Percentiles rank a stretch among this genome's conserved stretches.
Conservation (phyloP, 2,329 filamentous ascomycete genomes). For the Blastomyces emzantsi region DNA sequence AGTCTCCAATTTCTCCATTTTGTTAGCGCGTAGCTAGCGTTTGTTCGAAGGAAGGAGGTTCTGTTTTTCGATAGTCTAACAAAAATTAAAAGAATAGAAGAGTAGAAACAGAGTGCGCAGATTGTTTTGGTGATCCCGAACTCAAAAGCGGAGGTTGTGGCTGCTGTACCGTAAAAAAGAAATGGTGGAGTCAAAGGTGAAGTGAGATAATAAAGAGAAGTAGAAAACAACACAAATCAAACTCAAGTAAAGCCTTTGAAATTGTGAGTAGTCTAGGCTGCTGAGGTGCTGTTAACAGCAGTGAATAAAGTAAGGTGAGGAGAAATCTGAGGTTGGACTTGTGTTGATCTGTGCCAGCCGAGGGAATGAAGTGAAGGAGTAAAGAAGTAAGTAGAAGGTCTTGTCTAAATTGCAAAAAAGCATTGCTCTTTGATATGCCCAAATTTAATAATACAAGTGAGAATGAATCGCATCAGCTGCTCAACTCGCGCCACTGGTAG, state of each 20-base stretch:
- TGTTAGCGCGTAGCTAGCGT: constrained; percentile 2
- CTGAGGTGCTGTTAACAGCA: not conserved
- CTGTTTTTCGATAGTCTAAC: not conserved
- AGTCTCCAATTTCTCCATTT: constrained; percentile 12
- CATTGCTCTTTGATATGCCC: not conserved
- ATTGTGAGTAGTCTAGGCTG: not conserved
- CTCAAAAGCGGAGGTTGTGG: not conserved
- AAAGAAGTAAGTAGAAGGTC: not conserved
- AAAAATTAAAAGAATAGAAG: constrained; percentile 4
- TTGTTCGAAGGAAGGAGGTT: constrained; percentile 1
- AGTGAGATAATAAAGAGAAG: not conserved
- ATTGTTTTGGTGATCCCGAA: not conserved
- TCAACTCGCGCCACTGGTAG: not conserved
- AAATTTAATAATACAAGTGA: constrained; percentile 1
- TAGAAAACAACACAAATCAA: not conserved
- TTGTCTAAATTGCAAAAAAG: not conserved
- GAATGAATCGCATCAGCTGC: not conserved
- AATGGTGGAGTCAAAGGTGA: not conserved
- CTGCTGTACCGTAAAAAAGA: not conserved
- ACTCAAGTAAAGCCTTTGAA: not conserved
- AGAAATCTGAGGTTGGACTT: not conserved
- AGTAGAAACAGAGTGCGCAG: not conserved
- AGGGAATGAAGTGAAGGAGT: constrained; percentile 1
- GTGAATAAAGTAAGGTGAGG: not conserved
- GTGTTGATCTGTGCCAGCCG: not conserved